Evolutionary conservation across 192 early-diverging fungal species (phyloP).

Genomic region (Coemansia sp.): DNA sequence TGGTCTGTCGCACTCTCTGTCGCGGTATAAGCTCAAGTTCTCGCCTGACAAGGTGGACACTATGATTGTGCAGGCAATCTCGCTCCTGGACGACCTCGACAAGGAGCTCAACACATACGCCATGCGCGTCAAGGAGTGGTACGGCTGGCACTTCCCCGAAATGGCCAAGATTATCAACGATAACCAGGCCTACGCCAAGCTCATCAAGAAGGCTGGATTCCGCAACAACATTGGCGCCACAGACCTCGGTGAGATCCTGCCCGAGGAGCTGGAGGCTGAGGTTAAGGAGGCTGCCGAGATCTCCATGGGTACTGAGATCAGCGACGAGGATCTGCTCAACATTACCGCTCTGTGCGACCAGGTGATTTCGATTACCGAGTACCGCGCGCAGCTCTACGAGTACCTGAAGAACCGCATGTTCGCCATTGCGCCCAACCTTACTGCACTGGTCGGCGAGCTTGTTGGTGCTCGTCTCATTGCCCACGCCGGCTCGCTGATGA

Average conservation of each 20-base stretch:
- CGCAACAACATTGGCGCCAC: conserved; percentile 78
- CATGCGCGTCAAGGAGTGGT: conserved; percentile 99
- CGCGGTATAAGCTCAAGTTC: conserved; percentile 99
- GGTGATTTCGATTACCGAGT: conserved; percentile 94
- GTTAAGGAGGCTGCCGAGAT: conserved; percentile 97
- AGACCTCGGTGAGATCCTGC: conserved; percentile 83
- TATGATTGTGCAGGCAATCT: conserved; percentile 99
- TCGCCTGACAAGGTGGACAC: conserved; percentile 99
- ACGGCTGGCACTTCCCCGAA: conserved; percentile 99
- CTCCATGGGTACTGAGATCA: conserved; percentile 99
- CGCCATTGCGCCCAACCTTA: conserved; percentile 87
- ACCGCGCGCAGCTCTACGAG: conserved; percentile 93
- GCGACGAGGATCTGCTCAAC: conserved; percentile 96
- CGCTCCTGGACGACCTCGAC: conserved; percentile 96
- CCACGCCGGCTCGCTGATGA: conserved; percentile 96
- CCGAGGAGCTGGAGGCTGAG: conserved; percentile 90
- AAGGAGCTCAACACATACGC: conserved; percentile 99
- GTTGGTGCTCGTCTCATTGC: conserved; percentile 98
- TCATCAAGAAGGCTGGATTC: conserved; percentile 91
- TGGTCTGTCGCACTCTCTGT: conserved; percentile 98
- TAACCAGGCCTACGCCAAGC: conserved; percentile 92
- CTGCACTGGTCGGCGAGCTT: conserved; percentile 96
- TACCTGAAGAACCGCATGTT: conserved; percentile 98
- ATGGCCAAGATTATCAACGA: conserved; percentile 95
- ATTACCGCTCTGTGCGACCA: conserved; percentile 93